phyloP scores from a whole-genome alignment of 257 asterid genomes.

The Nicotiana attenuata region DNA sequence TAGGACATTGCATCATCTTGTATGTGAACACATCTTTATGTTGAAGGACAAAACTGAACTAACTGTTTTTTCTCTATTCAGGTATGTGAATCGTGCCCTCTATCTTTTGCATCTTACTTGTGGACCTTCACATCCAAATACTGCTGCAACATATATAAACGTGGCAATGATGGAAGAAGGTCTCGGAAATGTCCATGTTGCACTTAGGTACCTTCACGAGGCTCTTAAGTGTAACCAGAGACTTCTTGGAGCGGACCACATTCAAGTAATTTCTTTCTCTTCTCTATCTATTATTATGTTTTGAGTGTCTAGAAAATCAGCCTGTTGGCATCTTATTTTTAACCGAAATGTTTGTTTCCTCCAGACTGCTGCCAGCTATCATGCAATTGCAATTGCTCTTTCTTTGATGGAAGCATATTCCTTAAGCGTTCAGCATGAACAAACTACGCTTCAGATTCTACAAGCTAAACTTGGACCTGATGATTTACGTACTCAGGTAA shows the following conservation, averaged over 20 bases:
- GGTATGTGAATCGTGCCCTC: slow-evolving; percentile 96
- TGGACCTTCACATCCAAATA: slow-evolving; percentile 97
- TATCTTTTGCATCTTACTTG: slow-evolving; percentile 96
- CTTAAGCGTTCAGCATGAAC: slow-evolving; percentile 96
- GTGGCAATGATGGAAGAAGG: slow-evolving; percentile 99
- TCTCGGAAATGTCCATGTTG: slow-evolving; percentile 97
- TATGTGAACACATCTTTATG: background rate
- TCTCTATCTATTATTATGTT: background rate
- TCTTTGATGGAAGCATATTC: slow-evolving; percentile 98
- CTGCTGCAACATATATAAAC: slow-evolving; percentile 97
- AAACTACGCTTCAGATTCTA: slow-evolving; percentile 92
- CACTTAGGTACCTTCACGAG: slow-evolving; percentile 97
- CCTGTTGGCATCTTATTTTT: slow-evolving; percentile 8
- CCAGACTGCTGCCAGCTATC: slow-evolving; percentile 99
- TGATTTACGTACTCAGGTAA: slow-evolving; percentile 98
- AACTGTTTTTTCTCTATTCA: slow-evolving; percentile 21
- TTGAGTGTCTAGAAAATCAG: slow-evolving; percentile 8
- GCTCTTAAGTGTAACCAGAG: slow-evolving; percentile 95
- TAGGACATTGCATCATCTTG: background rate
- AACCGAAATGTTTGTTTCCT: slow-evolving; percentile 19
- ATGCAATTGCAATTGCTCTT: slow-evolving; percentile 98
- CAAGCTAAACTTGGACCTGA: slow-evolving; percentile 91
- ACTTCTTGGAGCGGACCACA: slow-evolving; percentile 92
- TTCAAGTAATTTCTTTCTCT: slow-evolving; percentile 68
- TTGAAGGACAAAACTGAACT: background rate